phyloP scores from a whole-genome alignment of 169 alveolate genomes.

The Eimeria maxima region DNA sequence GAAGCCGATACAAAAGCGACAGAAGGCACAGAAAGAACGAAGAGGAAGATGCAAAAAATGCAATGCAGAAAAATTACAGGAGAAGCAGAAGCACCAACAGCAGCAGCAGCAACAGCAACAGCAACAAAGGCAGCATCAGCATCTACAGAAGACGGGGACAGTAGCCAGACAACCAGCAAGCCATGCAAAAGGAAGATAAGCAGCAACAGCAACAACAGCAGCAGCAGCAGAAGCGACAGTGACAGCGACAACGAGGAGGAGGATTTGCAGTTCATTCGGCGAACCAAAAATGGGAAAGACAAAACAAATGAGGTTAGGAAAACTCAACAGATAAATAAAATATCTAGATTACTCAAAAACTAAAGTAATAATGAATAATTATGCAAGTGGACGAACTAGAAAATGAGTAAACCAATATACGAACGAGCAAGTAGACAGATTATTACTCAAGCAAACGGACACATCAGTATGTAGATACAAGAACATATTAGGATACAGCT shows the following conservation, averaged over 20 bases:
- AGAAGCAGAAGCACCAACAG: too few relatives aligned
- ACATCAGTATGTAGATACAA: too few relatives aligned
- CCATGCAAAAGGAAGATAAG: neutral
- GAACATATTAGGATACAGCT: too few relatives aligned
- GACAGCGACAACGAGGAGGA: conserved; percentile 16
- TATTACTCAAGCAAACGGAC: too few relatives aligned
- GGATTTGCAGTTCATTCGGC: conserved; percentile 2
- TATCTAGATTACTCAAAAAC: neutral
- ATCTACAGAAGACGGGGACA: neutral
- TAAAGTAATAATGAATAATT: neutral
- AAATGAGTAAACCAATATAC: too few relatives aligned
- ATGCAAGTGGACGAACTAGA: neutral
- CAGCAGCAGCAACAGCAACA: neutral
- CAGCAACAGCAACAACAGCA: neutral
- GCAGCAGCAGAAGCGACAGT: conserved; percentile 3
- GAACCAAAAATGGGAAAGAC: neutral
- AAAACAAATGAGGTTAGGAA: too few relatives aligned
- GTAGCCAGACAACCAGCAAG: neutral
- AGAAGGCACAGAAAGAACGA: neutral
- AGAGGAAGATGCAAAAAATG: neutral
- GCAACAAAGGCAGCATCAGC: neutral
- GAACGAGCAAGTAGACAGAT: too few relatives aligned
- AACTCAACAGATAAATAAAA: neutral
- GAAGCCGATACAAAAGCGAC: neutral
- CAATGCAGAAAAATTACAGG: neutral